phyloP scores from a whole-genome alignment of 2,329 filamentous ascomycete species.

The Amauroascus verrucosus region DNA sequence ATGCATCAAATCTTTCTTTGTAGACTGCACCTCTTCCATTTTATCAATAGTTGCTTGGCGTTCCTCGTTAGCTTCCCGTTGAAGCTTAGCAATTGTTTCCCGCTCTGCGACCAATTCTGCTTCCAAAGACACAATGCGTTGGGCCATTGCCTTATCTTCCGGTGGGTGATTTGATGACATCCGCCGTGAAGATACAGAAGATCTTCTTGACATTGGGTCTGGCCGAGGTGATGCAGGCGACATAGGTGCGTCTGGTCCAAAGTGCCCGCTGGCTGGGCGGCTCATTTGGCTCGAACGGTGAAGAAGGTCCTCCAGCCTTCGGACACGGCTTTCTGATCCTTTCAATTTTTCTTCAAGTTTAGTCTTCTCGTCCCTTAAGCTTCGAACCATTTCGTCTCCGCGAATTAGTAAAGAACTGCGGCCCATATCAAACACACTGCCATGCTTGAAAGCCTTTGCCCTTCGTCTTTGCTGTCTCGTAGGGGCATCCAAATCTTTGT shows the following conservation, averaged over 20 bases:
- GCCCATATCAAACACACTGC: conserved; percentile 88
- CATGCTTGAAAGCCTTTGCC: conserved; percentile 90
- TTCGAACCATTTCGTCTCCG: conserved; percentile 70
- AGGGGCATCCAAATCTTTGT: conserved; percentile 69
- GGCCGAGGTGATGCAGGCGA: conserved; percentile 35
- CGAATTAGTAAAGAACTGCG: conserved; percentile 73
- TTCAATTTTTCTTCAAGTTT: conserved; percentile 63
- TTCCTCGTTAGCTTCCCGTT: conserved; percentile 57
- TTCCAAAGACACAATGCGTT: conserved; percentile 60
- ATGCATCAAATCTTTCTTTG: conserved; percentile 83
- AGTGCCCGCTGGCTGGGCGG: conserved; percentile 44
- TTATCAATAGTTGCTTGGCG: conserved; percentile 52
- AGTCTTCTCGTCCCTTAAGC: conserved; percentile 70
- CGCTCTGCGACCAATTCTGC: conserved; percentile 65
- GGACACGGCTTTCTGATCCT: conserved; percentile 79
- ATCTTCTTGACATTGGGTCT: conserved; percentile 43
- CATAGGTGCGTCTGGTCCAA: conserved; percentile 33
- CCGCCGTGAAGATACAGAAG: conserved; percentile 51
- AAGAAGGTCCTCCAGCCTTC: conserved; percentile 81
- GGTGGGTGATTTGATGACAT: conserved; percentile 50
- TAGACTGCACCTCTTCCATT: conserved; percentile 77
- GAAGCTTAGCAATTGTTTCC: conserved; percentile 54
- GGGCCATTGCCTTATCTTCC: conserved; percentile 52
- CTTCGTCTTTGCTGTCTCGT: conserved; percentile 79
- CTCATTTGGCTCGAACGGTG: conserved; percentile 63